Evolutionary conservation across 1,284 basidiomycete genomes (phyloP).

Genomic region (Tilletia setariae): DNA sequence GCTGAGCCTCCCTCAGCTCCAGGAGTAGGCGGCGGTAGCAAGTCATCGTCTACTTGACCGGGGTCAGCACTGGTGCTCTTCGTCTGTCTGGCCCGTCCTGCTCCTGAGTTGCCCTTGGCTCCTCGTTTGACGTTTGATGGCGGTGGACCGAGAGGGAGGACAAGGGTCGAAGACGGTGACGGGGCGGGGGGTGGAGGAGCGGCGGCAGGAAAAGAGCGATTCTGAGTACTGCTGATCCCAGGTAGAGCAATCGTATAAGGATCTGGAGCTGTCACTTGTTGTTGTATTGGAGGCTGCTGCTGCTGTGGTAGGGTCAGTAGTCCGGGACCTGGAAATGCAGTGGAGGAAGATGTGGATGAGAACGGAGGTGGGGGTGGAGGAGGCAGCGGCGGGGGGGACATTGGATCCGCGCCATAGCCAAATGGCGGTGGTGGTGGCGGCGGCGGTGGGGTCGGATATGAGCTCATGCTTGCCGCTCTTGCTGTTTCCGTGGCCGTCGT

Average conservation of each 20-base stretch:
- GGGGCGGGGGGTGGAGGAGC: neutral
- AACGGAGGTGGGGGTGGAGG: neutral
- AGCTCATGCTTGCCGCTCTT: neutral
- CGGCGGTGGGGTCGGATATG: slow-evolving; percentile 4
- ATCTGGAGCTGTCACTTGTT: neutral
- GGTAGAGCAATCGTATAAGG: slow-evolving; percentile 5
- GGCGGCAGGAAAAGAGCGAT: neutral
- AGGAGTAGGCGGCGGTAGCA: slow-evolving; percentile 7
- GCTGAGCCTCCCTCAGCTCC: too few species aligned
- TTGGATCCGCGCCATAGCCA: neutral
- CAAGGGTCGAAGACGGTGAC: neutral
- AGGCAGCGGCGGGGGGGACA: neutral
- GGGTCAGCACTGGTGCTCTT: slow-evolving; percentile 12
- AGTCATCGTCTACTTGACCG: neutral
- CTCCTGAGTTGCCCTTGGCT: neutral
- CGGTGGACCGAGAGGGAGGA: neutral
- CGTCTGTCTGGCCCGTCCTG: slow-evolving; percentile 5
- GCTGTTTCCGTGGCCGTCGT: neutral
- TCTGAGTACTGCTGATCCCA: neutral
- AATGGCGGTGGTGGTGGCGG: neutral
- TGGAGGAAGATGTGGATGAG: neutral
- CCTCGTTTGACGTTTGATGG: neutral
- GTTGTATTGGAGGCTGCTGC: too few species aligned
- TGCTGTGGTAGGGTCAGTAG: neutral
- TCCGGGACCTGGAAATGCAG: neutral